A percentile compares a stretch with the other conserved stretches of the same genome.
These are phyloP conservation scores for Cutaneotrichosporon dermatis DNA, from an alignment of 1,284 basidiomycete species.

Conservation along the genomic window DNA sequence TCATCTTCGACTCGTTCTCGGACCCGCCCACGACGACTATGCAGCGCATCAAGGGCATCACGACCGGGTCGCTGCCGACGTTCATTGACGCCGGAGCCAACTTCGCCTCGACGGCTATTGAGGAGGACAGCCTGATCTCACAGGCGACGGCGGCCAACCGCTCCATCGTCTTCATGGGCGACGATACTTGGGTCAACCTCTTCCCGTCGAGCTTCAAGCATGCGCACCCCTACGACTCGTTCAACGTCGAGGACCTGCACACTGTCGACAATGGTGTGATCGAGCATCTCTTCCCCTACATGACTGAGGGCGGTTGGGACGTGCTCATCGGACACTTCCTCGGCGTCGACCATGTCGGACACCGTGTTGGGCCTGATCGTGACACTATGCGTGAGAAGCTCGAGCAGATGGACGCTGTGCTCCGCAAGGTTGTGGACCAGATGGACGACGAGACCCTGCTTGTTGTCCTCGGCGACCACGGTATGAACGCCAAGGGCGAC, in stretches of 20 bases:
- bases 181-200: conserved; percentile 91
- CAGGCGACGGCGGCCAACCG: conserved; percentile 52
- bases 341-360: conserved; percentile 97
- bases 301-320: conserved; percentile 57
- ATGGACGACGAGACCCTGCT: conserved; percentile 79
- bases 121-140: conserved; percentile 76
- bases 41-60: conserved; percentile 91
- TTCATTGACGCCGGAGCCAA: conserved; percentile 91
- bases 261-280: conserved; percentile 91
- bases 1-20: conserved; percentile 82
- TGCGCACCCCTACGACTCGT: conserved; percentile 84
- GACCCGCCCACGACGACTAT: conserved; percentile 96
- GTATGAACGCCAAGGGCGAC: conserved; percentile 93
- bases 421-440: conserved; percentile 62
- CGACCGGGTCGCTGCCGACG: conserved; percentile 91
- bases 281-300: conserved; percentile 73
- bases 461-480: conserved; percentile 91
- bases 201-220: conserved; percentile 75
- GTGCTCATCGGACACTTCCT: conserved; percentile 89
- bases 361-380: conserved; percentile 88
- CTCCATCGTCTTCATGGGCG: conserved; percentile 72
- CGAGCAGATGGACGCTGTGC: conserved; percentile 76
- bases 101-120: conserved; percentile 78
- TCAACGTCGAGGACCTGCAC: conserved; percentile 97
- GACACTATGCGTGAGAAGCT: conserved; percentile 81